Base-by-base conservation (phyloP, 352 stramenopile species). In the Phytopythium oedochilum region DNA sequence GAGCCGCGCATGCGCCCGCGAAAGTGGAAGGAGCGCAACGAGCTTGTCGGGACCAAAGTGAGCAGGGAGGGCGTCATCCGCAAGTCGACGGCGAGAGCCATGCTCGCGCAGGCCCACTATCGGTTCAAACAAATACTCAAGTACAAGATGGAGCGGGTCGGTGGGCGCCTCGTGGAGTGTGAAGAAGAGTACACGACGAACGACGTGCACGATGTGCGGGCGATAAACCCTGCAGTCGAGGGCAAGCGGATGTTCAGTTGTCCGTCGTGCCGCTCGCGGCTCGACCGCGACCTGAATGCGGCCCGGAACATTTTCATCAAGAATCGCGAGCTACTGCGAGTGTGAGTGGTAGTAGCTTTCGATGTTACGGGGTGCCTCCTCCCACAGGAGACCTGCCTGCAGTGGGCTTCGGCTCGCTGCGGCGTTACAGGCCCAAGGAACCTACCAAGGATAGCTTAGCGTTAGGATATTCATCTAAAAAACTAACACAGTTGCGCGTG, bases 171-270 rank as follows among this genome's bases (percentile, higher is more conserved):
- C 11, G 28, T 60, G 12, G 48, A 60, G 1, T 65, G 52, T 17
- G 53, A 57, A 7, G 59, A 65, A 26, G 52, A 65, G 23, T 65
- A 55, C 39, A 65, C 47, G 28, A 58, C 59, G 1, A n/a, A n/a
- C n/a, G n/a, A n/a, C n/a, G n/a, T n/a, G n/a, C n/a, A n/a, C n/a
- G n/a, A n/a, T n/a, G n/a, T n/a, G n/a, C n/a, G n/a, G n/a, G n/a
- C n/a, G n/a, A n/a, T n/a, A n/a, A n/a, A n/a, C n/a, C n/a, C n/a
- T n/a, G n/a, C n/a, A n/a, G n/a, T n/a, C n/a, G n/a, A n/a, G n/a
- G n/a, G n/a, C n/a, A n/a, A 40, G 47, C 0, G 52, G 46, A 1
- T 59, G 11, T 58, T 51, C 43, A 25, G 11, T 11, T 63, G 57
- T 17, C 1, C 22, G 1, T 35, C 7, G 9, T 63, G 57, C 34